A percentile compares a stretch with the other conserved stretches of the same genome.
Conservation (phyloP, 2,329 filamentous ascomycete genomes). For the Calycina herbarum region DNA sequence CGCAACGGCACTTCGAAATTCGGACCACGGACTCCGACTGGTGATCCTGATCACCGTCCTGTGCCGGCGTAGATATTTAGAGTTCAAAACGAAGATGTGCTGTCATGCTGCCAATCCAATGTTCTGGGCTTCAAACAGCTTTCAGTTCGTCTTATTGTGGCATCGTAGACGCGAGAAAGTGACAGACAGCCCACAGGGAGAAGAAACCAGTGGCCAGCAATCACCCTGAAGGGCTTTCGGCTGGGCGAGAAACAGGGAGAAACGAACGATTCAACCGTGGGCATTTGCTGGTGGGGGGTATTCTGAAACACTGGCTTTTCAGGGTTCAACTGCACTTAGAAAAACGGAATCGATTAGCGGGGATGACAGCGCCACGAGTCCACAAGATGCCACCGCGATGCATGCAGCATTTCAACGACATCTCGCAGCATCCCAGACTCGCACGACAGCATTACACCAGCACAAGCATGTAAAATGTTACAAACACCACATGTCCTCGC, state of each 20-base stretch:
- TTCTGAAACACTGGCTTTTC: not conserved
- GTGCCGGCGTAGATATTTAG: not conserved
- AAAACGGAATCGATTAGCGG: not conserved
- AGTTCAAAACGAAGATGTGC: constrained; percentile 1
- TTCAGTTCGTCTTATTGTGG: not conserved
- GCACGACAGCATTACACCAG: not conserved
- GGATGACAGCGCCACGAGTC: not conserved
- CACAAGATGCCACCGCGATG: not conserved
- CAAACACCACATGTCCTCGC: not conserved
- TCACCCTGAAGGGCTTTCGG: not conserved
- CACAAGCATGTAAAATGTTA: constrained; percentile 3
- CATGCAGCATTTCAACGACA: not conserved
- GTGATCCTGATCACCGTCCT: not conserved
- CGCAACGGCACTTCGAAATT: not conserved
- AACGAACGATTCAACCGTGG: not conserved
- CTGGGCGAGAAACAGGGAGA: not conserved
- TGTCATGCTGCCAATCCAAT: not conserved
- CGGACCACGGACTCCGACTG: not conserved
- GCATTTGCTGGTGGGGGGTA: not conserved
- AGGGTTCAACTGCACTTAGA: not conserved
- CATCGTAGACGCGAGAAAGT: not conserved
- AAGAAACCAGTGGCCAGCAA: constrained; percentile 1
- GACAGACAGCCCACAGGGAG: not conserved
- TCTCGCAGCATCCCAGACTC: not conserved
- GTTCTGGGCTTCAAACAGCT: not conserved